These are phyloP conservation scores for Catharanthus roseus DNA, from an alignment of 257 asterid species.

Conservation along the genomic window DNA sequence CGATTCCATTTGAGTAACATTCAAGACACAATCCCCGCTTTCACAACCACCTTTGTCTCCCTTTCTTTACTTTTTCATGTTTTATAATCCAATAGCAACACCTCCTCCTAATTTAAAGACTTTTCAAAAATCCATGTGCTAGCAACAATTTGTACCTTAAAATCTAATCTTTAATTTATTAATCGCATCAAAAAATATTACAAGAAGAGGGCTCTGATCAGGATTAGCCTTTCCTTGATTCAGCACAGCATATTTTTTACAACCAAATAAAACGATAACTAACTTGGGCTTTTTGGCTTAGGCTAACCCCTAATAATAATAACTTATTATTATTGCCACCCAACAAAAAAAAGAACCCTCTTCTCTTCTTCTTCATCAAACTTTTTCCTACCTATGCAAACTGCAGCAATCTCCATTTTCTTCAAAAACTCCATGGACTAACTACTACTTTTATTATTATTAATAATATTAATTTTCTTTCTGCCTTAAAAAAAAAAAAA, in stretches of 20 bases:
- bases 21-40: too few relatives aligned
- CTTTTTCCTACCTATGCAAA: neutral
- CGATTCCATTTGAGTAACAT: too few relatives aligned
- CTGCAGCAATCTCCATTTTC: constrained; percentile 2
- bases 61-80: too few relatives aligned
- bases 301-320: neutral
- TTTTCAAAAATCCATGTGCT: too few relatives aligned
- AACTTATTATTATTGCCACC: neutral
- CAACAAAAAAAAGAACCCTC: neutral
- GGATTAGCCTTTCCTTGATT: neutral
- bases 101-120: too few relatives aligned
- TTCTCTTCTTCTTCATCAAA: neutral
- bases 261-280: neutral
- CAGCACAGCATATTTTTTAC: neutral
- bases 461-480: neutral
- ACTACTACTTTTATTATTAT: neutral
- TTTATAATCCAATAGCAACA: too few relatives aligned
- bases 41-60: too few relatives aligned
- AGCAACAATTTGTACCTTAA: too few relatives aligned
- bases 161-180: too few relatives aligned
- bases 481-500: too few relatives aligned
- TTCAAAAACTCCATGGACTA: constrained; percentile 12
- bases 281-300: too few relatives aligned
- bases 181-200: neutral
- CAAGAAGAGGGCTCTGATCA: neutral